Base-by-base conservation (phyloP, 768 basidiomycete species). In the Kwoniella mangroviensis region DNA sequence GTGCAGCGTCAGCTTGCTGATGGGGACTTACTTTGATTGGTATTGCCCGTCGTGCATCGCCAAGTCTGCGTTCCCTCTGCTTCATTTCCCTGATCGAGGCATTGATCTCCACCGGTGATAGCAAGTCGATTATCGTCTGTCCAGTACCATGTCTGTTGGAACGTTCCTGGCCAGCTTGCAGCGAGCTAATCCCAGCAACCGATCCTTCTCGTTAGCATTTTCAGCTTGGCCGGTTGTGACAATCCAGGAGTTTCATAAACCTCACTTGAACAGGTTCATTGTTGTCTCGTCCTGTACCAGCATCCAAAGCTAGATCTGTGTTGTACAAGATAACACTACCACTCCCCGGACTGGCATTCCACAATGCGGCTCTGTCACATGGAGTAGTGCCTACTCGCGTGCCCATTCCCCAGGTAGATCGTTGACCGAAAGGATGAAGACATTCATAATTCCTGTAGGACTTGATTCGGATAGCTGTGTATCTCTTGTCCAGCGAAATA, bases 31-130 rank as follows among this genome's bases (percentile, higher is more conserved):
- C 75, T 62, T 58, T 83, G 82, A 63, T 83, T 81, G 69, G 75
- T 81, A 71, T 78, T 81, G 34, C 73, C 71, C 19, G 78, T 74
- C 6, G 76, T 76, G 65, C 82, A 83, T 65, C 80, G 75, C 69
- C 77, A 80, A 1, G 78, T 79, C 69, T 82, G 79, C 5, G 70
- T 65, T 22, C 67, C 70, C 22, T 41, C 55, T 28, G 4, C 9
- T 17, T 9, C 56, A 57, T 57, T 45, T n/a, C 71, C 71, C 51
- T 72, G 60, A 66, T 73, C 73, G 6, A 75, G 55, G 51, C 78
- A 79, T 62, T 75, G 75, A 52, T 67, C 71, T 12, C 77, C 78
- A 41, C 75, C 75, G 1, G 73, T 76, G 21, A 65, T 65, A 11
- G 68, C 68, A 17, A 69, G 63, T 40, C 68, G 54, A 51, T 65